phyloP scores from a whole-genome alignment of 306 rosid genomes.

The Echinosophora koreensis region DNA sequence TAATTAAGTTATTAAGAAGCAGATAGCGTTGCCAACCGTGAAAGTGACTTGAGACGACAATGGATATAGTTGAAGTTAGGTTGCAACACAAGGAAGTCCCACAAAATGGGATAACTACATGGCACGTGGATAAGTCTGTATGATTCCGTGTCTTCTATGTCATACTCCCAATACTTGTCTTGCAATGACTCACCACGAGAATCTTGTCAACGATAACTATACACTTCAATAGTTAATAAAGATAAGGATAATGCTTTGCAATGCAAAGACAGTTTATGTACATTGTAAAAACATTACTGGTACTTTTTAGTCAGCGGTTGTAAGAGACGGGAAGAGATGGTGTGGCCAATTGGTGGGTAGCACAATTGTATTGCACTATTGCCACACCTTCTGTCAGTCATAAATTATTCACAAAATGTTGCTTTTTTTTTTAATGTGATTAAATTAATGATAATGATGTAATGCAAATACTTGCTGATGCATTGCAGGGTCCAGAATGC shows the following conservation, averaged over 20 bases:
- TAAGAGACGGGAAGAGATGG: conserved; percentile 54
- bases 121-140: conserved; percentile 43
- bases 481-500: conserved; percentile 60
- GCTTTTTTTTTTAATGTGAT: not conserved
- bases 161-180: conserved; percentile 11
- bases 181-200: conserved; percentile 21
- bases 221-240: not conserved
- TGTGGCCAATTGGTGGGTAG: conserved; percentile 67
- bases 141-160: conserved; percentile 32
- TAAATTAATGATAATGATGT: not conserved
- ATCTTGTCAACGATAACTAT: not conserved
- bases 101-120: conserved; percentile 50
- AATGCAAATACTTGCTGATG: not conserved
- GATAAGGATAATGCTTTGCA: not conserved
- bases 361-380: not conserved
- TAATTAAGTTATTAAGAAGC: not conserved
- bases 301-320: conserved; percentile 1
- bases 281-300: not conserved
- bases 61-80: conserved; percentile 2
- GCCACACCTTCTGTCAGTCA: not conserved
- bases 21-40: conserved; percentile 43
- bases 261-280: not conserved
- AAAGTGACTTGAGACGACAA: conserved; percentile 24
- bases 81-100: conserved; percentile 37
- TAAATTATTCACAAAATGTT: not conserved